Evolutionary conservation across 306 rosid genomes (phyloP).

Genomic region (Rosa multiflora): DNA sequence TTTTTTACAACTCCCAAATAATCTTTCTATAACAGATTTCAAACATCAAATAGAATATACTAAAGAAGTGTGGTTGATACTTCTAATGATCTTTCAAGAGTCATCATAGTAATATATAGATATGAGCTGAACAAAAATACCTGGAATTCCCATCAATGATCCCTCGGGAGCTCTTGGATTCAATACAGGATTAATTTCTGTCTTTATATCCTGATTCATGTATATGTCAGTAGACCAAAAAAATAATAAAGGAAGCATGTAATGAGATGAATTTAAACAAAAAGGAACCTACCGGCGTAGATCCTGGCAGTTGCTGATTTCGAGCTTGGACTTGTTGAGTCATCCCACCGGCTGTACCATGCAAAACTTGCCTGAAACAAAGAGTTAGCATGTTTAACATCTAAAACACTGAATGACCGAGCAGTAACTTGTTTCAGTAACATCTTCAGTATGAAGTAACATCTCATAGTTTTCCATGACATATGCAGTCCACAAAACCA

Average conservation of each 20-base stretch:
- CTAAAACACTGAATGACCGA: conserved; percentile 1
- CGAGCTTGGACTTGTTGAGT: conserved; percentile 94
- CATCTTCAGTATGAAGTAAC: neutral
- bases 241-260: conserved; percentile 10
- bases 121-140: conserved; percentile 42
- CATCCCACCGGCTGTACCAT: conserved; percentile 79
- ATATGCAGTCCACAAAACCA: neutral
- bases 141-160: conserved; percentile 83
- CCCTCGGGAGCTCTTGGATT: conserved; percentile 95
- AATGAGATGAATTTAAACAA: conserved; percentile 19
- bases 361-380: conserved; percentile 87
- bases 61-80: neutral
- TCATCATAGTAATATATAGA: conserved; percentile 5
- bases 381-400: conserved; percentile 13
- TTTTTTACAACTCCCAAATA: conserved; percentile 14
- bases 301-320: conserved; percentile 83
- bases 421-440: conserved; percentile 5
- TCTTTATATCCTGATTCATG: conserved; percentile 77
- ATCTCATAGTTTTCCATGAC: neutral
- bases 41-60: conserved; percentile 11
- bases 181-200: conserved; percentile 81
- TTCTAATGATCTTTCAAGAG: conserved; percentile 18
- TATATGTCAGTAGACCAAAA: conserved; percentile 30
- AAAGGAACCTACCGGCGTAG: conserved; percentile 61
- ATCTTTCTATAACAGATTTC: conserved; percentile 8